Evolutionary conservation across 176 grass and related monocot species (phyloP), one percentile per base, ranked within the genome.

Genomic region (Zoysia pacifica): DNA sequence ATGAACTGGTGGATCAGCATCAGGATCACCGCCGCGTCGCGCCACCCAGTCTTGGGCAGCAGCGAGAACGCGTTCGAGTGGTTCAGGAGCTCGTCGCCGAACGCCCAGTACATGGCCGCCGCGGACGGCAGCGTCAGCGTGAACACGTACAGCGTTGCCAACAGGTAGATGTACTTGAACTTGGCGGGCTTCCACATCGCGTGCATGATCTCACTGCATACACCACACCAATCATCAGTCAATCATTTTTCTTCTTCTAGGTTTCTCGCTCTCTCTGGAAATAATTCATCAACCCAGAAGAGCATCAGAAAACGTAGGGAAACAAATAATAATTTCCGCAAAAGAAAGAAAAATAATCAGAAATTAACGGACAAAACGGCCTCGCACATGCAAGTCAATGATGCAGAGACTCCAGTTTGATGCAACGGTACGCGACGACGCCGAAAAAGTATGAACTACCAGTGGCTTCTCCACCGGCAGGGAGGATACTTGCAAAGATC

Each of bases 1-100:
- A 94, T 94, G 86, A 94, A 94, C 90, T 92, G 90, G 86, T 92
- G 90, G 86, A 92, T 92, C 49, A 93, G 91, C 91, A 93, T 93
- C 35, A 93, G 91, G 64, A 87, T 63, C 54, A 93, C 91, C 5
- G 91, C 91, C 5, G 81, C 91, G 74, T 93, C 91, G 55, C 87
- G 76, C 81, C 81, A 93, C 84, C 3, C 9, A 0, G 73, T 81
- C 83, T 83, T 93, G 82, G 91, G 91, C 61, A 93, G 85, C 70
- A 93, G 88, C 79, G 91, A 67, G 91, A 93, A 93, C 2, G 91
- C 91, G 79, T 93, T 93, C 52, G 91, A 90, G 82, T 90, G 91
- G 10, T 35, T 86, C 62, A 93, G 91, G 1, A 93, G 91, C 75
- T 77, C 46, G 75, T 93, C 91, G 6, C 91, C 91, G 79, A 90